These are phyloP conservation scores for Diaporthe citri DNA, from an alignment of 2,329 filamentous ascomycete species.

Conservation along the genomic window DNA sequence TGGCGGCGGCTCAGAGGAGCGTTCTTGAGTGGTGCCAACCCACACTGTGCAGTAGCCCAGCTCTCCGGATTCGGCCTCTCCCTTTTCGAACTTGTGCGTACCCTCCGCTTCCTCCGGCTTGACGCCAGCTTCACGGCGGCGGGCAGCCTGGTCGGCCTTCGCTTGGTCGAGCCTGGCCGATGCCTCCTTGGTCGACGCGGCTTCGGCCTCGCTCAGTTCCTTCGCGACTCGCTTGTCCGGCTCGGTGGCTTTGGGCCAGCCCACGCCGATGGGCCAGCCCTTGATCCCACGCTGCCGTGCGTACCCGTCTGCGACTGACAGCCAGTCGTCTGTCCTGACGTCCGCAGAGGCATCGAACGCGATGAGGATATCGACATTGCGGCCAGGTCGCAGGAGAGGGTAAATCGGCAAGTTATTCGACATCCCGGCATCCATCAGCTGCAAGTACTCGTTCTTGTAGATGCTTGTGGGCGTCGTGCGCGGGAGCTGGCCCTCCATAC, in stretches of 20 bases:
- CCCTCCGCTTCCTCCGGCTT: slow-evolving; percentile 41
- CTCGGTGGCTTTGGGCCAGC: slow-evolving; percentile 81
- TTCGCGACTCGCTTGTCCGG: slow-evolving; percentile 70
- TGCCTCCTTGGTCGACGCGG: slow-evolving; percentile 70
- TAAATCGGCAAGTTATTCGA: slow-evolving; percentile 98
- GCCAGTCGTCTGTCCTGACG: slow-evolving; percentile 94
- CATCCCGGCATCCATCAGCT: slow-evolving; percentile 98
- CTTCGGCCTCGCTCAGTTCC: slow-evolving; percentile 77
- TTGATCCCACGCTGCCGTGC: slow-evolving; percentile 89
- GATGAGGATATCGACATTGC: slow-evolving; percentile 89
- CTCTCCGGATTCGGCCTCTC: slow-evolving; percentile 65
- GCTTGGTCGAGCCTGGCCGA: slow-evolving; percentile 74
- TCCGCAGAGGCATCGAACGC: slow-evolving; percentile 97
- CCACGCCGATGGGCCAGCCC: slow-evolving; percentile 94
- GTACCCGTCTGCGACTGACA: slow-evolving; percentile 93
- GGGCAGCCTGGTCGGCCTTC: slow-evolving; percentile 58
- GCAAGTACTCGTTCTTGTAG: slow-evolving; percentile 77
- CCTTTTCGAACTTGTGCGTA: slow-evolving; percentile 52
- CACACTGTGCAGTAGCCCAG: slow-evolving; percentile 95
- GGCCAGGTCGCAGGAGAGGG: slow-evolving; percentile 87
- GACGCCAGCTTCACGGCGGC: slow-evolving; percentile 47
- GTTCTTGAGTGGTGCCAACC: slow-evolving; percentile 88
- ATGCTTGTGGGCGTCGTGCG: slow-evolving; percentile 83
- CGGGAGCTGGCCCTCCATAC: slow-evolving; percentile 82
- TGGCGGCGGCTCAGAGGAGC: slow-evolving; percentile 64